phyloP scores from a whole-genome alignment of 148 eudicot genomes.

The Cornus kousa region DNA sequence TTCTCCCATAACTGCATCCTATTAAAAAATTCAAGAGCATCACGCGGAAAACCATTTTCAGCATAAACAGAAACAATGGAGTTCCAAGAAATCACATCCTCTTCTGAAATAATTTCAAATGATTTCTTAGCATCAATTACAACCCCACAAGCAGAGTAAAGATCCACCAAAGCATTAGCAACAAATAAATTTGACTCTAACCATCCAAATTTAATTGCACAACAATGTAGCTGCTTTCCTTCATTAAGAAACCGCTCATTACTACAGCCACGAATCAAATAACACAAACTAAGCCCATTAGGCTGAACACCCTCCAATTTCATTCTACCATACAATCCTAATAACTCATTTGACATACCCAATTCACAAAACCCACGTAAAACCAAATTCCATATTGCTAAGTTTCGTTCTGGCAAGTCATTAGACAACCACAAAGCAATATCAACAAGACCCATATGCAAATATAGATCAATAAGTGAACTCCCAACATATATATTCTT shows the following conservation, averaged over 20 bases:
- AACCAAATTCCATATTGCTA: conserved; percentile 69
- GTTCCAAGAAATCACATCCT: conserved; percentile 83
- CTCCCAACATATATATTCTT: conserved; percentile 55
- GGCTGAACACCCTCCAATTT: conserved; percentile 50
- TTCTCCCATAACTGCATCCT: conserved; percentile 60
- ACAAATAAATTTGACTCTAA: conserved; percentile 51
- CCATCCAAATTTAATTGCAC: conserved; percentile 59
- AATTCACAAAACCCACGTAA: conserved; percentile 60
- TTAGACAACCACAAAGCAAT: conserved; percentile 49
- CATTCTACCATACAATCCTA: conserved; percentile 37
- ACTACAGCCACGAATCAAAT: conserved; percentile 66
- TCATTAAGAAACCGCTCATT: conserved; percentile 46
- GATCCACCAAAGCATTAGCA: conserved; percentile 78
- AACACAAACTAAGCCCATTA: conserved; percentile 67
- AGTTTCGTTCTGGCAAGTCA: conserved; percentile 47
- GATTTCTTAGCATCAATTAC: conserved; percentile 47
- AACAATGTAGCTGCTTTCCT: conserved; percentile 70
- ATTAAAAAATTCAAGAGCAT: conserved; percentile 48
- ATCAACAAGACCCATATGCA: conserved; percentile 55
- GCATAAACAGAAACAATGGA: conserved; percentile 61
- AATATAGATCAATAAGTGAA: conserved; percentile 64
- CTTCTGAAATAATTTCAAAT: conserved; percentile 53
- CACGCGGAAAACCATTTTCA: conserved; percentile 35
- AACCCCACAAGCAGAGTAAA: conserved; percentile 71
- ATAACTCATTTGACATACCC: conserved; percentile 45